Conservation (phyloP, 2,329 filamentous ascomycete genomes). For the Teratosphaeria epicoccoides region DNA sequence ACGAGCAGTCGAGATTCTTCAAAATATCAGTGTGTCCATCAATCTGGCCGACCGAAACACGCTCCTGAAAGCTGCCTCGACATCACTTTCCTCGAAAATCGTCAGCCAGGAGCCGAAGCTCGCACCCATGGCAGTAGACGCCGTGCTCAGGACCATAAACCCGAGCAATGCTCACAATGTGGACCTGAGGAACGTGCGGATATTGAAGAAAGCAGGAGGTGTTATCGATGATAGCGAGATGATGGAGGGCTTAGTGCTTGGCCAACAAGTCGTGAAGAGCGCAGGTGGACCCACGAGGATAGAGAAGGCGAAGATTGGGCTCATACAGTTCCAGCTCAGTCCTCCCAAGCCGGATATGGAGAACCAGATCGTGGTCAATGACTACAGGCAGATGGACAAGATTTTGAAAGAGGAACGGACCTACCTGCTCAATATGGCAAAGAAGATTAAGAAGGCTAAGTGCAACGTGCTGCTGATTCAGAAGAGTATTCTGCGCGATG, state of each 20-base stretch:
- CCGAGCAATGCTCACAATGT: slow-evolving; percentile 93
- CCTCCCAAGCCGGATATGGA: slow-evolving; percentile 99
- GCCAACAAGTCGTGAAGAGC: slow-evolving; percentile 86
- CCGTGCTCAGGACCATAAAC: slow-evolving; percentile 91
- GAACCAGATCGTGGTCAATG: slow-evolving; percentile 97
- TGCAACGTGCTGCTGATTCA: slow-evolving; percentile 98
- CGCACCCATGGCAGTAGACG: slow-evolving; percentile 96
- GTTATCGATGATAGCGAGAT: slow-evolving; percentile 98
- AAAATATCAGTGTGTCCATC: slow-evolving; percentile 93
- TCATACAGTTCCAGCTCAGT: slow-evolving; percentile 98
- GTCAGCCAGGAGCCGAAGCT: slow-evolving; percentile 95
- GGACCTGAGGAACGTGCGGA: slow-evolving; percentile 89
- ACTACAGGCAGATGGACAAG: slow-evolving; percentile 99
- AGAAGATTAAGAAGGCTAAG: slow-evolving; percentile 99
- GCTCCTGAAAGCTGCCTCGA: slow-evolving; percentile 91
- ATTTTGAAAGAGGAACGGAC: slow-evolving; percentile 98
- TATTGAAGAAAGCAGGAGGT: slow-evolving; percentile 94
- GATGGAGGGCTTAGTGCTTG: slow-evolving; percentile 85
- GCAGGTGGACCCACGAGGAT: slow-evolving; percentile 83
- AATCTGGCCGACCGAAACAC: slow-evolving; percentile 77
- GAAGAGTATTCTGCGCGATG: slow-evolving; percentile 94
- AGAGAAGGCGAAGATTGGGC: slow-evolving; percentile 92
- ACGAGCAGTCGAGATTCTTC: slow-evolving; percentile 77
- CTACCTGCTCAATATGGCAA: slow-evolving; percentile 96
- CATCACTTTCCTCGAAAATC: slow-evolving; percentile 95